Conservation (phyloP, 2,329 filamentous ascomycete genomes). For the Periglandula ipomoeae region DNA sequence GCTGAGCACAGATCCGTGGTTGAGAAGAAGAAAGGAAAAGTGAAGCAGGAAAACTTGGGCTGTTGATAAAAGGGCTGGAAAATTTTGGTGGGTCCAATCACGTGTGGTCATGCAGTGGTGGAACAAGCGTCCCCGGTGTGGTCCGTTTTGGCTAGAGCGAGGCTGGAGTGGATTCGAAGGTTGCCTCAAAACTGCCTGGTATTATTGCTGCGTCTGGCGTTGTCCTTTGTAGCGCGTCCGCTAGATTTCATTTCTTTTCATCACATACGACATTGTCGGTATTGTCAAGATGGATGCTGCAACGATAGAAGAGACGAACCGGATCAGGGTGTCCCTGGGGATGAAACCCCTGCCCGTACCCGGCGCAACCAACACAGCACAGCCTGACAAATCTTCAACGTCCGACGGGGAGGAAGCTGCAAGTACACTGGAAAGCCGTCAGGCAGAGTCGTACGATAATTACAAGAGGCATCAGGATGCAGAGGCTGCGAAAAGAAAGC, state of each 20-base stretch:
- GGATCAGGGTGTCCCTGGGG: constrained; percentile 79
- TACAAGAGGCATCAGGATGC: constrained; percentile 57
- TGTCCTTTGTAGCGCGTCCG: neutral
- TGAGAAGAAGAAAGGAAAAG: constrained; percentile 26
- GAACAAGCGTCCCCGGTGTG: no score
- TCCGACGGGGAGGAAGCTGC: constrained; percentile 56
- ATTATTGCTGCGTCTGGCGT: neutral
- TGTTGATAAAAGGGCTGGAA: constrained; percentile 11
- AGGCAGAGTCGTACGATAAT: constrained; percentile 66
- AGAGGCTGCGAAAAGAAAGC: constrained; percentile 66
- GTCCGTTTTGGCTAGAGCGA: neutral
- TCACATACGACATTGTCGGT: neutral
- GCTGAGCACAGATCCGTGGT: constrained; percentile 78
- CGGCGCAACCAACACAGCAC: constrained; percentile 39
- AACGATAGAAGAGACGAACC: constrained; percentile 88
- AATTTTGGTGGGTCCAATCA: constrained; percentile 7
- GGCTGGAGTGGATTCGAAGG: neutral
- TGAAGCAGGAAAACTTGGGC: constrained; percentile 16
- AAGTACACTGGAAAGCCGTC: constrained; percentile 76
- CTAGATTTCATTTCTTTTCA: neutral
- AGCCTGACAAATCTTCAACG: constrained; percentile 36
- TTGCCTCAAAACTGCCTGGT: neutral
- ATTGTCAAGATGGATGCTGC: constrained; percentile 47
- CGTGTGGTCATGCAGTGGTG: no score
- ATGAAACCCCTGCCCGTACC: constrained; percentile 84